Evolutionary conservation across 345 rosid species (phyloP), one percentile per base, ranked within the genome.

Genomic region (Populus deltoides): DNA sequence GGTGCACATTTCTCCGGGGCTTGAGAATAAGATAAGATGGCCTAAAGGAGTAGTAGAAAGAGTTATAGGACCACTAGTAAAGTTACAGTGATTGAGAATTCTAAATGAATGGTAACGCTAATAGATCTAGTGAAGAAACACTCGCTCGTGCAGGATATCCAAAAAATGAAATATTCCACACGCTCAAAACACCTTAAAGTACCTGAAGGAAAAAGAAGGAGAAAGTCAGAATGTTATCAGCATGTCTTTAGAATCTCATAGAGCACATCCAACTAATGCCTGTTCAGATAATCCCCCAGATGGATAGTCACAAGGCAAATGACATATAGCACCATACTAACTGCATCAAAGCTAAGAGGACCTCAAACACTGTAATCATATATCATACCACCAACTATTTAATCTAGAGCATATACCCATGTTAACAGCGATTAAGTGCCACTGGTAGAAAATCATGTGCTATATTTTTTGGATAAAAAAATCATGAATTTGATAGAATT

Each of bases 1-100:
- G 99, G 99, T 27, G 98, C 97, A 82, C 93, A 85, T 83, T 96
- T 96, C 89, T 96, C 98, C 73, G 92, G 86, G 39, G 98, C 97
- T 88, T 96, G 99, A 79, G 97, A 83, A 80, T 96, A 93, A 49
- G 98, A 98, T 80, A 93, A 90, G 81, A 96, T 93, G 63, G 98
- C 99, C 98, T 96, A 89, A 53, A 80, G 66, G 79, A 75, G 73
- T 22, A 71, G n/a, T 71, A 55, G 70, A 79, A 47, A 39, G 78
- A 75, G 55, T 81, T 66, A 74, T 41, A 10, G 22, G 65, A 76
- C 59, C 9, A 61, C n/a, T 29, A 29, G 65, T 8, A 77, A 59
- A 78, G 9, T n/a, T 31, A 71, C 17, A 68, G 9, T 2, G 33
- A 69, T 35, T 69, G 66, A 75, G 47, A 69, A 43, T 33, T 36